Base-by-base conservation (phyloP, 2,329 filamentous ascomycete species). In the Sporothrix euskadiensis region DNA sequence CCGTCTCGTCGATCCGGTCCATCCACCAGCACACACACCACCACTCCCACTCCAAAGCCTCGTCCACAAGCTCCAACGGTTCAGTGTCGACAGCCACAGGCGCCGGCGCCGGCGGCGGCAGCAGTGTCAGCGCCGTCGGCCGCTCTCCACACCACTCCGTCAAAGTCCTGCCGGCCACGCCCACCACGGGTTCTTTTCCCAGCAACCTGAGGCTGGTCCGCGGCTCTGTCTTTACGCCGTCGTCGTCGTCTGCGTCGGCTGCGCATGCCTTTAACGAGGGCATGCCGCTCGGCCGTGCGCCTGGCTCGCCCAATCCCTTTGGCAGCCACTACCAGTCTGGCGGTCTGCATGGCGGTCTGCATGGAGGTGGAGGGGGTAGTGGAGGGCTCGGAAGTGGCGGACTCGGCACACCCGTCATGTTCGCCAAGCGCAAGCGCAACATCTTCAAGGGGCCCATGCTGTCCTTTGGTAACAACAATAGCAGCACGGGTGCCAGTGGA, bases 101-200 rank as follows among this genome's bases (percentile, higher is more conserved):
- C 2, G 91, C 91, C 49, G 66, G 66, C 4, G 91, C 91, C 49
- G 61, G 61, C 22, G 91, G 90, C 78, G 91, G 88, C 19, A 89
- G 88, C 1, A 83, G 89, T 65, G 87, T 87, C 54, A 83, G 88
- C 88, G 1, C 84, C 89, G 69, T 87, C 87, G 59, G 83, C 16
- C 89, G 92, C 32, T 94, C 91, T 3, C 95, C 96, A 0, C 94
- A 98, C 80, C 89, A 93, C 77, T 97, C 93, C 0, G 92, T 98
- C 78, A 98, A 98, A 83, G 92, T 98, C n/a, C 88, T 98, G 2
- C 95, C 96, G 0, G 93, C 93, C 0, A 97, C 94, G 0, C 95
- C 95, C 0, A 94, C 92, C 0, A 83, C 88, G 2, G 85, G 86
- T 19, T 84, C 88, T 0, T 97, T 98, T 78, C 94, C 95, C 0